phyloP scores from a whole-genome alignment of 1,284 basidiomycete genomes.

The Leccinum angustisporum region DNA sequence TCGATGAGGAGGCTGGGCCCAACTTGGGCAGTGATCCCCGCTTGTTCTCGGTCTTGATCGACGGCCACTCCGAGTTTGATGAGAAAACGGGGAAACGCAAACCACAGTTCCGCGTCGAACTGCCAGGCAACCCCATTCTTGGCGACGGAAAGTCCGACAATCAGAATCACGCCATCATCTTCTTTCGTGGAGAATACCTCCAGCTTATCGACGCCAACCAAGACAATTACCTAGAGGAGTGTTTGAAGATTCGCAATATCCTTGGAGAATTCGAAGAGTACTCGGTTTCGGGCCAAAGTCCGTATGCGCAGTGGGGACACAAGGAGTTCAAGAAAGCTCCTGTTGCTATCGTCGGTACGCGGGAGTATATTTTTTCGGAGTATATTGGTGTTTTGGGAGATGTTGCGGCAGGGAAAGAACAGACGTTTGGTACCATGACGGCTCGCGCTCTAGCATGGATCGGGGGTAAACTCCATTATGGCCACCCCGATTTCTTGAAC shows the following conservation, averaged over 20 bases:
- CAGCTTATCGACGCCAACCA: conserved; percentile 99
- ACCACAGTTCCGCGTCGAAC: conserved; percentile 97
- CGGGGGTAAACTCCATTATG: conserved; percentile 98
- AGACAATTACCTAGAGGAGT: conserved; percentile 99
- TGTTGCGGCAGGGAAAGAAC: conserved; percentile 99
- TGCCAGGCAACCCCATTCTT: conserved; percentile 99
- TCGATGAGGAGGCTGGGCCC: conserved; percentile 91
- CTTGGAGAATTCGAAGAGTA: conserved; percentile 98
- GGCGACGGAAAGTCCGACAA: conserved; percentile 99
- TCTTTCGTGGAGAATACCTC: conserved; percentile 98
- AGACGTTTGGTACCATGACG: conserved; percentile 99
- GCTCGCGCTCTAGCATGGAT: conserved; percentile 96
- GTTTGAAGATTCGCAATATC: conserved; percentile 97
- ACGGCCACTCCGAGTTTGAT: conserved; percentile 96
- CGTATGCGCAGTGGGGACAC: conserved; percentile 92
- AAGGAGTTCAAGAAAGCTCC: conserved; percentile 90
- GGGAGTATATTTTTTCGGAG: conserved; percentile 99
- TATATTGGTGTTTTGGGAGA: conserved; percentile 99
- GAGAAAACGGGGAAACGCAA: conserved; percentile 87
- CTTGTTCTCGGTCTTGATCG: conserved; percentile 93
- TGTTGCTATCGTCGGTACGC: conserved; percentile 97
- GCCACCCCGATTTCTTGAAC: conserved; percentile 99
- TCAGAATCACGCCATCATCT: conserved; percentile 99
- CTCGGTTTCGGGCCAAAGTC: conserved; percentile 86
- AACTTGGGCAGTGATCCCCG: conserved; percentile 84